Percentiles rank a stretch among this genome's conserved stretches.
Conservation (phyloP, 495 filamentous ascomycete genomes). For the Aspergillus saccharolyticus region DNA sequence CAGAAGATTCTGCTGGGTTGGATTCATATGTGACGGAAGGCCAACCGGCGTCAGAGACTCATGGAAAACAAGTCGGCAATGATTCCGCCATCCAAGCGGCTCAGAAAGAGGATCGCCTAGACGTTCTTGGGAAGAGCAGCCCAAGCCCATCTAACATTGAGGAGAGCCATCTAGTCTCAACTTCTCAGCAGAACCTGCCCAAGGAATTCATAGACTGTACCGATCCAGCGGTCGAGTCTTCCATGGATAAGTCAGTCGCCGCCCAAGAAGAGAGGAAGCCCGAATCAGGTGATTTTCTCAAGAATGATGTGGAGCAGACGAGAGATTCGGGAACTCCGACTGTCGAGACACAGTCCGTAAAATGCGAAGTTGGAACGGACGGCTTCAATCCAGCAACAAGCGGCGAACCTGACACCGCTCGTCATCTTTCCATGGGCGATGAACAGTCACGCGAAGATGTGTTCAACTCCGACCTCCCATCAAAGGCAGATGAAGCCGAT, state of each 20-base stretch:
- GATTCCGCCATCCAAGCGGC: too few relatives aligned
- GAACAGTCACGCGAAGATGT: not conserved
- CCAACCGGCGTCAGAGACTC: not conserved
- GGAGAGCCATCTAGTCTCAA: not conserved
- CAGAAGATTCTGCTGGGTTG: conserved; percentile 1
- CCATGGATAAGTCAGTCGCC: not conserved
- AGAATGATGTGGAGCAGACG: not conserved
- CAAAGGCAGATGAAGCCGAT: not conserved
- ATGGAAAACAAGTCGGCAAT: too few relatives aligned
- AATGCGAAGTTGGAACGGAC: not conserved
- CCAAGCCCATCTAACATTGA: not conserved
- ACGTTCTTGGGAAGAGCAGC: not conserved
- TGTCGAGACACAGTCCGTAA: not conserved
- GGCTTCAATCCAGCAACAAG: too few relatives aligned
- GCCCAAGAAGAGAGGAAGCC: too few relatives aligned
- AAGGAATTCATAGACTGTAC: not conserved
- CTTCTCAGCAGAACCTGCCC: not conserved
- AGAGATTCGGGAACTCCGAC: not conserved
- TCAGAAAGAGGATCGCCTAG: too few relatives aligned
- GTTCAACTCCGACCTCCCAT: not conserved
- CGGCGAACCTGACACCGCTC: not conserved
- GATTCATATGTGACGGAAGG: not conserved
- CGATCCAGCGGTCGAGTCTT: not conserved
- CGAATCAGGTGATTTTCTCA: not conserved
- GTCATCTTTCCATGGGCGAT: not conserved